Evolutionary conservation across 2,329 filamentous ascomycete genomes (phyloP), one percentile per base, ranked within the genome.

Genomic region (Botrytis galanthina): DNA sequence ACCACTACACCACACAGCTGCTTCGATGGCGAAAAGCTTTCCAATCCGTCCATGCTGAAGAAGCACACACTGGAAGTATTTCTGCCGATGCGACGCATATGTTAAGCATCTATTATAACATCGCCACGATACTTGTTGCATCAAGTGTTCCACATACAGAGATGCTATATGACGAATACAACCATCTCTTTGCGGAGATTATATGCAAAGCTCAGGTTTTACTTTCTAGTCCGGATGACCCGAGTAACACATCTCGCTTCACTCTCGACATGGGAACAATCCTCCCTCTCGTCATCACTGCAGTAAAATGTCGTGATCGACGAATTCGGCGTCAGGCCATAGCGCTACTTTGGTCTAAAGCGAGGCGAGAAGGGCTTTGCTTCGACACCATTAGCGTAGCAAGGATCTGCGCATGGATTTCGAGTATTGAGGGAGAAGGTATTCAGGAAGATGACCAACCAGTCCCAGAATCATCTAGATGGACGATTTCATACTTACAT

Each of bases 261-360:
- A 80, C 79, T 16, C 76, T 80, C 37, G 79, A 80, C 35, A 79
- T 80, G 76, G 79, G 79, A 59, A 80, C 79, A 6, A 80, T 80
- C n/a, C 76, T 80, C 29, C 79, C 79, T 4, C 73, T 80, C 12
- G 75, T 77, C 29, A 78, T 80, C 59, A 80, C 79, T 16, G 79
- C 79, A 46, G 77, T 78, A 16, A 80, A 80, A 75, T 80, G 79
- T 59, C 77, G 79, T 57, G 77, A 80, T 61, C 70, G 77, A 67
- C 70, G 75, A 67, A 78, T 80, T 67, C 74, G 79, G 14, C 74
- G 79, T 3, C 77, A 79, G 70, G 78, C 79, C 7, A 80, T 80
- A 64, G 74, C 77, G 44, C 71, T 80, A 6, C 73, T 80, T 29
- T 80, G 79, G 79, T 78, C 76, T 8, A 80, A 80, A 75, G 78